Conservation (phyloP, 768 basidiomycete genomes). For the Rhodotorula kratochvilovae region DNA sequence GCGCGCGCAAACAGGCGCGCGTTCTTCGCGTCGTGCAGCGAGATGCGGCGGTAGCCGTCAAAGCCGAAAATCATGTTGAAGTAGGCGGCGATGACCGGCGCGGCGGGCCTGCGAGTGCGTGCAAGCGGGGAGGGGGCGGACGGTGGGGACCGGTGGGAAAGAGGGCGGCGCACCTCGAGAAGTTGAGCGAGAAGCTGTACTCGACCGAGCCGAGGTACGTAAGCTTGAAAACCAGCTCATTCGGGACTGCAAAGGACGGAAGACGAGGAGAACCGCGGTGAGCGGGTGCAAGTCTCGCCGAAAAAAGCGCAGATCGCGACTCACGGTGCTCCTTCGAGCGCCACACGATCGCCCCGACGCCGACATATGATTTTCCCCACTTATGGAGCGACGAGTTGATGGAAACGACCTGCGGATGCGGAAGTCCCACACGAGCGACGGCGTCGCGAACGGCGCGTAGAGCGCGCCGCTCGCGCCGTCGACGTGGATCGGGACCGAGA, state of each 20-base stretch:
- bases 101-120: slow-evolving; percentile 23
- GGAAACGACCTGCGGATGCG: slow-evolving; percentile 44
- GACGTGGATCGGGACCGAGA: slow-evolving; percentile 57
- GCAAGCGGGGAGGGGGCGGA: neutral
- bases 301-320: neutral
- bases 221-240: slow-evolving; percentile 63
- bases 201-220: slow-evolving; percentile 52
- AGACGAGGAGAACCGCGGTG: neutral
- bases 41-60: slow-evolving; percentile 53
- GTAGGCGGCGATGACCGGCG: slow-evolving; percentile 38
- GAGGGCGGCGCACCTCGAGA: neutral
- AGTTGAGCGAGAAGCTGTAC: slow-evolving; percentile 64
- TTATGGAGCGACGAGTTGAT: neutral
- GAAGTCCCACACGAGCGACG: slow-evolving; percentile 46
- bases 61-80: slow-evolving; percentile 39
- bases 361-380: slow-evolving; percentile 37
- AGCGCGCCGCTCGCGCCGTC: slow-evolving; percentile 64
- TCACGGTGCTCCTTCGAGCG: slow-evolving; percentile 51
- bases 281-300: neutral
- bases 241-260: slow-evolving; percentile 52
- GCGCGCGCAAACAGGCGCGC: slow-evolving; percentile 55
- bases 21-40: slow-evolving; percentile 57
- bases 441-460: slow-evolving; percentile 58
- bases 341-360: slow-evolving; percentile 64
- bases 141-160: neutral